Evolutionary conservation across 2,329 filamentous ascomycete genomes (phyloP).

Genomic region (Penicillium janthinellum): DNA sequence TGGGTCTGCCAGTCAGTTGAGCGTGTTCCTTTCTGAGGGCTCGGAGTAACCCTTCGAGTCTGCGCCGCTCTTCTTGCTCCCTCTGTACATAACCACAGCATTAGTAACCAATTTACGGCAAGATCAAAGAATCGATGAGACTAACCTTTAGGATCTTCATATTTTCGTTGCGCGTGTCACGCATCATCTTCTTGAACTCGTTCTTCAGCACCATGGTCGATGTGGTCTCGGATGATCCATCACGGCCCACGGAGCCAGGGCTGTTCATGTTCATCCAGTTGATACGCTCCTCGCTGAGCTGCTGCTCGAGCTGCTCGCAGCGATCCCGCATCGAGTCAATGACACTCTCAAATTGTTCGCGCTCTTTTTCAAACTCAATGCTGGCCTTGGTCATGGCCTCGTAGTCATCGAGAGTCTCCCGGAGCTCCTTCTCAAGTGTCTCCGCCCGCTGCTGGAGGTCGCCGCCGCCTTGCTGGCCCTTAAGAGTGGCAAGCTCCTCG

Average conservation of each 20-base stretch:
- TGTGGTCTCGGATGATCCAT: constrained; percentile 56
- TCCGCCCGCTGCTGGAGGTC: constrained; percentile 53
- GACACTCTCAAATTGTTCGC: constrained; percentile 63
- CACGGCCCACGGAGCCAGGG: constrained; percentile 46
- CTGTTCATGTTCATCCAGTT: constrained; percentile 64
- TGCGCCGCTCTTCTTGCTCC: constrained; percentile 71
- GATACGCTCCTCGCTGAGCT: constrained; percentile 68
- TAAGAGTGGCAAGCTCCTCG: constrained; percentile 51
- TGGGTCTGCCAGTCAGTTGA: constrained; percentile 34
- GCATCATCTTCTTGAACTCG: constrained; percentile 82
- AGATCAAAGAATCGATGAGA: constrained; percentile 17
- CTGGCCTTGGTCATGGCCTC: constrained; percentile 69
- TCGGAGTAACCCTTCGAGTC: constrained; percentile 65
- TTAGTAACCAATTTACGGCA: constrained; percentile 17
- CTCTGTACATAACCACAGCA: constrained; percentile 47
- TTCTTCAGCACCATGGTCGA: constrained; percentile 70
- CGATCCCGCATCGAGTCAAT: constrained; percentile 67
- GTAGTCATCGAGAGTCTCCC: constrained; percentile 69
- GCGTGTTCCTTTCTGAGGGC: constrained; percentile 47
- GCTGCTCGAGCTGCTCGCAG: constrained; percentile 63
- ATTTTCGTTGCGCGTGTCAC: constrained; percentile 68
- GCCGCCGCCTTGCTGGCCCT: constrained; percentile 37
- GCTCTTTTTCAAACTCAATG: constrained; percentile 71
- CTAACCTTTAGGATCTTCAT: constrained; percentile 66
- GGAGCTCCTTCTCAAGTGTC: constrained; percentile 65